Evolutionary conservation across 2,329 filamentous ascomycete genomes (phyloP), one percentile per base, ranked within the genome.

Genomic region (Fusarium brachygibbosum): DNA sequence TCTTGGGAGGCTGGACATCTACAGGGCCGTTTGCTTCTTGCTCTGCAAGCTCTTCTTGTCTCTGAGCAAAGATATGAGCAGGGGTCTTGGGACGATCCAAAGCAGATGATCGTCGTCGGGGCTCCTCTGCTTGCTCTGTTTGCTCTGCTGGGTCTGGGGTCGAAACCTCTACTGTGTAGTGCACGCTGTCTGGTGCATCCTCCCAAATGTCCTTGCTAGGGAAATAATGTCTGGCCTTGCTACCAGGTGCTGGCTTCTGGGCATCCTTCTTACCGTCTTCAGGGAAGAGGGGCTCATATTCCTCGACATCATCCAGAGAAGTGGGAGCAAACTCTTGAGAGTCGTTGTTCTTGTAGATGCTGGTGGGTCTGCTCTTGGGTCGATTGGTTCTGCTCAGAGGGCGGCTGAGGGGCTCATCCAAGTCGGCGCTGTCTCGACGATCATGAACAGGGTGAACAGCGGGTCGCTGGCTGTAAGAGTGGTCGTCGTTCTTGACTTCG

Each of bases 131-230:
- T 68, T 76, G 75, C 50, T 78, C 81, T 64, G 67, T 79, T 68
- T 76, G 75, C 48, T 78, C 81, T 64, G 64, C 79, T 68, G 76
- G 82, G 70, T 77, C 92, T 2, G 94, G 94, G 1, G 93, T 96
- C 4, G 91, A 93, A 10, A 98, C 95, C 63, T 93, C 94, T 5
- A 94, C 90, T 34, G 88, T 90, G 75, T 87, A 89, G 75, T 96
- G 90, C 53, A 93, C 85, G 79, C 94, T 97, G 76, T 90, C 91
- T 6, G 97, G 96, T 0, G 93, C 91, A 78, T 99, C 97, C 82
- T 99, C 96, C 96, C 96, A 99, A 40, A 98, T 88, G 77, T 99
- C 96, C 78, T 94, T 92, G 79, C 94, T 98, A 2, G 96, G 96
- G 80, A 99, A 99, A 66, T 87, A 80, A 63, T 91, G 91, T 68